Percentiles rank a stretch among this genome's conserved stretches.
These are phyloP conservation scores for Microstroma glucosiphilum DNA, from an alignment of 1,284 basidiomycete genomes.

Conservation along the genomic window DNA sequence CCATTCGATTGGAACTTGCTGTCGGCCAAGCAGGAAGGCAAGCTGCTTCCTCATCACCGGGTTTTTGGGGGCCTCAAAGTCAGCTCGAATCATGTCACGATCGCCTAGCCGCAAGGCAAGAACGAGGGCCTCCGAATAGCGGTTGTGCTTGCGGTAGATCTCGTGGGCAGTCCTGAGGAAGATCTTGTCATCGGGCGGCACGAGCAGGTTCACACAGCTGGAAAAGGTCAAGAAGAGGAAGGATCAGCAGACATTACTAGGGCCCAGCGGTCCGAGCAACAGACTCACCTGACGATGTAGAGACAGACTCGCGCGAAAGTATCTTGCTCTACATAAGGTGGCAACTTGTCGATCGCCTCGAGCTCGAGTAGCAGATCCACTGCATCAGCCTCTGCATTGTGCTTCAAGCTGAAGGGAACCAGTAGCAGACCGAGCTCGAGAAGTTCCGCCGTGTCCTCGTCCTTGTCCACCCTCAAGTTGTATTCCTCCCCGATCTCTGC, in stretches of 20 bases:
- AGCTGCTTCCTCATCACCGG: conserved; percentile 83
- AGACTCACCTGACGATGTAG: conserved; percentile 84
- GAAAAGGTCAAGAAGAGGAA: neutral
- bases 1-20: conserved; percentile 88
- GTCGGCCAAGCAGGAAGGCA: conserved; percentile 84
- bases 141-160: conserved; percentile 81
- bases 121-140: conserved; percentile 84
- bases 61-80: conserved; percentile 47
- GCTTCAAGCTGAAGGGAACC: conserved; percentile 81
- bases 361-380: conserved; percentile 92
- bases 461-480: conserved; percentile 52
- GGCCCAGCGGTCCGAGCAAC: neutral
- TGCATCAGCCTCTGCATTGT: conserved; percentile 97
- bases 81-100: conserved; percentile 62
- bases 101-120: conserved; percentile 83
- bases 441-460: conserved; percentile 33
- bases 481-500: conserved; percentile 95
- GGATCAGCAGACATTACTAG: neutral
- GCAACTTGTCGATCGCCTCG: conserved; percentile 69
- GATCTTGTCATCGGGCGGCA: conserved; percentile 83
- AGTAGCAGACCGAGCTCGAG: conserved; percentile 73
- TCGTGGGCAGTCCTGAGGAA: conserved; percentile 85
- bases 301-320: conserved; percentile 89
- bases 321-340: conserved; percentile 58
- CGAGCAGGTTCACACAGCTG: conserved; percentile 76